Conservation (phyloP, 306 rosid genomes). For the Fagus crenata region DNA sequence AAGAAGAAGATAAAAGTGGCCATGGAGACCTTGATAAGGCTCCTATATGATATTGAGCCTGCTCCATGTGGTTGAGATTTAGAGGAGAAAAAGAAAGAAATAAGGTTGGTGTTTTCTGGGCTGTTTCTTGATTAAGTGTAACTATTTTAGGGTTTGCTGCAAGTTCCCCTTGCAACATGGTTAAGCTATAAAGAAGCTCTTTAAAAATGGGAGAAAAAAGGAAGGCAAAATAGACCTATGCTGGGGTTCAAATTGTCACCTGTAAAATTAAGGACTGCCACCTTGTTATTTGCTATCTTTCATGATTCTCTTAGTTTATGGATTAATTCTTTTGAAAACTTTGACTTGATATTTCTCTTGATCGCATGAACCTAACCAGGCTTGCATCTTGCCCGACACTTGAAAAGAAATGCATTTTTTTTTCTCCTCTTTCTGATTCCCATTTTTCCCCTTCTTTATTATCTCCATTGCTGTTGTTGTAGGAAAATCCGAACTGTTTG, state of each 20-base stretch:
- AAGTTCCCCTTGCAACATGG: background rate
- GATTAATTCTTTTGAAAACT: background rate
- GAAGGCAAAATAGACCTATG: background rate
- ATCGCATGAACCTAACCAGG: constrained; percentile 4
- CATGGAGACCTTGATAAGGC: background rate
- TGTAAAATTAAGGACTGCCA: background rate
- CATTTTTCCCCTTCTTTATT: background rate
- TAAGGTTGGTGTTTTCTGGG: background rate
- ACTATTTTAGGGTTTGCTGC: background rate
- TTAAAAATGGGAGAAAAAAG: background rate
- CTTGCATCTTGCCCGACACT: background rate
- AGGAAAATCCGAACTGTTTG: constrained; percentile 86
- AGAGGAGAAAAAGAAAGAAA: background rate
- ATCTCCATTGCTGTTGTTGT: constrained; percentile 27
- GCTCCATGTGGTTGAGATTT: background rate
- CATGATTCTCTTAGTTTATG: background rate
- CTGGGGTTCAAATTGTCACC: background rate
- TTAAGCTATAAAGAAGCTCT: background rate
- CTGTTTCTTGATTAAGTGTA: background rate
- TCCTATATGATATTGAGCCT: background rate
- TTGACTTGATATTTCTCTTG: background rate
- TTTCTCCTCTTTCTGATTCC: background rate
- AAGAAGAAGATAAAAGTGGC: background rate
- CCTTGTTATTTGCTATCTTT: background rate
- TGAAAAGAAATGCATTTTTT: background rate